These are phyloP conservation scores for Ophiostoma tasmaniense DNA, from an alignment of 2,329 filamentous ascomycete species.

Conservation along the genomic window DNA sequence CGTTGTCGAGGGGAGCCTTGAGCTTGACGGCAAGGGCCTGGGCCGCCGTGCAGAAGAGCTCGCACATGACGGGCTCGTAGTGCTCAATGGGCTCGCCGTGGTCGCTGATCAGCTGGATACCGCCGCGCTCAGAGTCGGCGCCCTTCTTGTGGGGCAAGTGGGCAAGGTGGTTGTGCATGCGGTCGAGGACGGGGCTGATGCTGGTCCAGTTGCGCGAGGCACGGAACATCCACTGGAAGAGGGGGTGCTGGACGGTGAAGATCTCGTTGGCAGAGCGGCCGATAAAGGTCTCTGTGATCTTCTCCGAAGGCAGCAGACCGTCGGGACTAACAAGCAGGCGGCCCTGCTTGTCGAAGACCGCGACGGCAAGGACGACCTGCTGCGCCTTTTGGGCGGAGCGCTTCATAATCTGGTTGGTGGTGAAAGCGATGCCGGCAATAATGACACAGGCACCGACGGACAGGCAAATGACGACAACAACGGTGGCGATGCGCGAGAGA, in stretches of 20 bases:
- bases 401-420: constrained; percentile 44
- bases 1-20: constrained; percentile 50
- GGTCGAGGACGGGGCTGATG: constrained; percentile 57
- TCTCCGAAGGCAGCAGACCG: constrained; percentile 60
- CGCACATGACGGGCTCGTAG: constrained; percentile 70
- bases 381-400: constrained; percentile 51
- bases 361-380: constrained; percentile 51
- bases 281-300: constrained; percentile 71
- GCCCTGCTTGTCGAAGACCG: constrained; percentile 59
- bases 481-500: constrained; percentile 53
- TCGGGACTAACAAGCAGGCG: constrained; percentile 61
- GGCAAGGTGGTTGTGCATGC: constrained; percentile 65
- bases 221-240: constrained; percentile 82
- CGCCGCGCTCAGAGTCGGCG: constrained; percentile 20
- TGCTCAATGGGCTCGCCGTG: constrained; percentile 53
- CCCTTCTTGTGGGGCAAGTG: constrained; percentile 32
- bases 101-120: constrained; percentile 40
- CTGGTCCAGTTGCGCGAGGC: constrained; percentile 70
- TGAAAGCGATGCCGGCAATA: constrained; percentile 47
- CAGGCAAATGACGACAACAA: constrained; percentile 66
- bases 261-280: constrained; percentile 56
- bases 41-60: constrained; percentile 75
- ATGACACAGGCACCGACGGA: constrained; percentile 53
- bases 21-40: constrained; percentile 62
- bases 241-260: constrained; percentile 66